Percentiles rank a stretch among this genome's conserved stretches.
Conservation (phyloP, 2,329 filamentous ascomycete species). For the Pestalotiopsis sp. region DNA sequence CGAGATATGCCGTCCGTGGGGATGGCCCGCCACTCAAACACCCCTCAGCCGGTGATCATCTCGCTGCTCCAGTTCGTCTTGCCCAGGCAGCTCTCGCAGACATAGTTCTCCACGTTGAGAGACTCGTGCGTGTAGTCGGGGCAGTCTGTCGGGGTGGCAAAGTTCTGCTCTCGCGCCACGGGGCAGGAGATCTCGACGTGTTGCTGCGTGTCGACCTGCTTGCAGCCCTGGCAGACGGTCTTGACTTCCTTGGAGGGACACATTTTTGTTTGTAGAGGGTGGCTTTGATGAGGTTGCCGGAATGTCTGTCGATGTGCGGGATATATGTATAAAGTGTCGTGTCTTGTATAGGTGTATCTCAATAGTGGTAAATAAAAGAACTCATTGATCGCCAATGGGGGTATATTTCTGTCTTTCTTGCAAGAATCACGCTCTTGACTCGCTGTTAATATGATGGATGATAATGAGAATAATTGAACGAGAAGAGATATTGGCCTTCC, state of each 20-base stretch:
- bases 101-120: constrained; percentile 11
- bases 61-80: constrained; percentile 12
- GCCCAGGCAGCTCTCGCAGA: constrained; percentile 14
- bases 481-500: not conserved
- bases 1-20: not conserved
- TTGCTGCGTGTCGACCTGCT: constrained; percentile 10
- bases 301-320: not conserved
- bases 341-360: not conserved
- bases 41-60: constrained; percentile 2
- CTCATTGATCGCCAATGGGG: not conserved
- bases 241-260: constrained; percentile 15
- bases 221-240: constrained; percentile 16
- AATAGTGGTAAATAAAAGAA: not conserved
- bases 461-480: not conserved
- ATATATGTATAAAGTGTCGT: not conserved
- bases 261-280: not conserved
- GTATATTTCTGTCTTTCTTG: not conserved
- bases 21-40: not conserved
- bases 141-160: constrained; percentile 12
- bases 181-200: constrained; percentile 14
- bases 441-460: not conserved
- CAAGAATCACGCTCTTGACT: not conserved
- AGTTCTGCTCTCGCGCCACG: constrained; percentile 10
- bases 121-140: constrained; percentile 13
- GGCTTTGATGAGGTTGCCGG: not conserved